These are phyloP conservation scores for Colletotrichum tropicicola DNA, from an alignment of 2,329 filamentous ascomycete genomes.

Conservation along the genomic window DNA sequence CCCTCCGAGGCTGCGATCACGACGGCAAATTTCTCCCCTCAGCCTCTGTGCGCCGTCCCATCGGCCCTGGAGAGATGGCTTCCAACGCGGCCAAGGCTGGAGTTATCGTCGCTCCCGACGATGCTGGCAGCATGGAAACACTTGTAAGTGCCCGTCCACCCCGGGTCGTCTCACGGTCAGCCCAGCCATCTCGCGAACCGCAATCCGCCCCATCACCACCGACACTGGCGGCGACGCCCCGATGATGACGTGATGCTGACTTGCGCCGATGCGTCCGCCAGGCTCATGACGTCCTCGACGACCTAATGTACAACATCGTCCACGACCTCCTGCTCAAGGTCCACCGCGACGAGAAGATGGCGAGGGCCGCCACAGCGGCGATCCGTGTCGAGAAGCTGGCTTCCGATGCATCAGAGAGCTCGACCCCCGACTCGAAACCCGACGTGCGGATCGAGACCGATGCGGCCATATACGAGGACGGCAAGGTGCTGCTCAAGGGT, in stretches of 20 bases:
- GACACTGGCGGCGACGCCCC: neutral
- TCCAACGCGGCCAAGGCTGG: slow-evolving; percentile 63
- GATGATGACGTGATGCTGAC: slow-evolving; percentile 15
- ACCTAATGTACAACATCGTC: slow-evolving; percentile 79
- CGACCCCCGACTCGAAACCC: slow-evolving; percentile 61
- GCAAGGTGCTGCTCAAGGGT: slow-evolving; percentile 73
- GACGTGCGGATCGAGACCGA: slow-evolving; percentile 70
- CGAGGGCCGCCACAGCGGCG: slow-evolving; percentile 72
- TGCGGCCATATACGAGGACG: slow-evolving; percentile 76
- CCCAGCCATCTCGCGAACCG: neutral
- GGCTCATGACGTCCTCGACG: slow-evolving; percentile 75
- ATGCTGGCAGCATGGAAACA: slow-evolving; percentile 63
- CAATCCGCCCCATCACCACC: neutral
- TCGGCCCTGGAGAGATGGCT: slow-evolving; percentile 42
- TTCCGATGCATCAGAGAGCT: slow-evolving; percentile 62
- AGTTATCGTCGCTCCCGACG: slow-evolving; percentile 62
- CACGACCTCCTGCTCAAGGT: slow-evolving; percentile 78
- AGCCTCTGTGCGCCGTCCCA: slow-evolving; percentile 11
- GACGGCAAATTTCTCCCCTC: slow-evolving; percentile 3
- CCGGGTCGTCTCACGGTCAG: neutral
- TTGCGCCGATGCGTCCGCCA: slow-evolving; percentile 38
- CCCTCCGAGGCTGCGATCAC: slow-evolving; percentile 25
- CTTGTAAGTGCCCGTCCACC: slow-evolving; percentile 59
- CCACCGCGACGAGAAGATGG: slow-evolving; percentile 81
- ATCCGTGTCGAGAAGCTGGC: slow-evolving; percentile 72